These are phyloP conservation scores for Cercophora scortea DNA, from an alignment of 495 filamentous ascomycete genomes.

Conservation along the genomic window DNA sequence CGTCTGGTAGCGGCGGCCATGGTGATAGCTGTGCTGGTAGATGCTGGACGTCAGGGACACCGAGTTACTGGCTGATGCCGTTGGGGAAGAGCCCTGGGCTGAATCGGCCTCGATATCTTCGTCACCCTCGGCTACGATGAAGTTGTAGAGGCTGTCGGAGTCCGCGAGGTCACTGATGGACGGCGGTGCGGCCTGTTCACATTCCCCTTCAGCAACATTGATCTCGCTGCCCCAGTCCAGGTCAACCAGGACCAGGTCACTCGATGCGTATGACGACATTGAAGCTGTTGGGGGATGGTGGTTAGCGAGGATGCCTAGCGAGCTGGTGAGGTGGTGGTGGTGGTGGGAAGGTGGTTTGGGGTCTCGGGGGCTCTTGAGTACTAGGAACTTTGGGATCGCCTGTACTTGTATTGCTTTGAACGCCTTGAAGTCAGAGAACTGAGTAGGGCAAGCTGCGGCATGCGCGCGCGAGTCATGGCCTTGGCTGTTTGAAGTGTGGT, in stretches of 20 bases:
- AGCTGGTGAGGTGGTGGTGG: background rate
- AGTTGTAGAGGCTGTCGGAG: background rate
- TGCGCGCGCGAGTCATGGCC: no score
- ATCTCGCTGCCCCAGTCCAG: background rate
- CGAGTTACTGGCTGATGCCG: background rate
- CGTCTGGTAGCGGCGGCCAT: conserved; percentile 41
- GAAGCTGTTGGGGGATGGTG: background rate
- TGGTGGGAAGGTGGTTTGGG: background rate
- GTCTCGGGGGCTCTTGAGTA: no score
- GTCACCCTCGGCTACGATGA: no score
- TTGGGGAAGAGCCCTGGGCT: background rate
- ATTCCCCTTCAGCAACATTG: background rate
- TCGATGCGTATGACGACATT: background rate
- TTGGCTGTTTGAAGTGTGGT: no score
- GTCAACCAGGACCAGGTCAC: background rate
- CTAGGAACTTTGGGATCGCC: no score
- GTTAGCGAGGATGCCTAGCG: background rate
- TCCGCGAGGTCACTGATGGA: background rate
- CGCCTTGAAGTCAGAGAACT: no score
- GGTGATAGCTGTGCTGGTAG: conserved; percentile 40
- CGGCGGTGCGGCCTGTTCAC: background rate
- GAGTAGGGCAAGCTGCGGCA: no score
- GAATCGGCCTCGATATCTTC: no score
- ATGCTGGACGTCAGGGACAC: conserved; percentile 31
- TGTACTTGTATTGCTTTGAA: no score